Percentiles rank a stretch among this genome's conserved stretches.
Evolutionary conservation across 2,329 filamentous ascomycete species (phyloP).

Genomic region (Didymellaceae sp.): DNA sequence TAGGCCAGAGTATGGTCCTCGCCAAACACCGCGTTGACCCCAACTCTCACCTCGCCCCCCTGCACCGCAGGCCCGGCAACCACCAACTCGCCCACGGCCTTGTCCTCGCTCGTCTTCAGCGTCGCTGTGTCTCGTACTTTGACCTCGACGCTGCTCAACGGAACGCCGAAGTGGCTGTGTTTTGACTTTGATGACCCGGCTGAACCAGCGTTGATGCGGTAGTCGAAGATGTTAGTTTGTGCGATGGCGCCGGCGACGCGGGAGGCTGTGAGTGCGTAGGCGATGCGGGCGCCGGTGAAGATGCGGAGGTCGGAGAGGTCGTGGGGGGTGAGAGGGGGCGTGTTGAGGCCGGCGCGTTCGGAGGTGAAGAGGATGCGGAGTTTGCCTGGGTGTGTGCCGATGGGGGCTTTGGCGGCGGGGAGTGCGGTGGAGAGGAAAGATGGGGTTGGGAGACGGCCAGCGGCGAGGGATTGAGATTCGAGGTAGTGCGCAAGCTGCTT

Average conservation of each 20-base stretch:
- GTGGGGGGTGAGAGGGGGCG: constrained; percentile 69
- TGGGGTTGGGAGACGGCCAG: constrained; percentile 75
- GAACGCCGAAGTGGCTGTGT: constrained; percentile 78
- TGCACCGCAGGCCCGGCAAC: constrained; percentile 77
- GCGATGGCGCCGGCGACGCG: constrained; percentile 88
- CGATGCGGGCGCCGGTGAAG: constrained; percentile 77
- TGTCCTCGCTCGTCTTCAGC: constrained; percentile 68
- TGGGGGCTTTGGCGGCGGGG: constrained; percentile 62
- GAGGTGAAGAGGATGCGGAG: constrained; percentile 82
- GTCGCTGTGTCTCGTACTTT: constrained; percentile 69
- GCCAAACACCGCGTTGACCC: constrained; percentile 58
- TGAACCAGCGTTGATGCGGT: constrained; percentile 60
- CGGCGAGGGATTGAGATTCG: constrained; percentile 72
- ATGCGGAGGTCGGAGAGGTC: constrained; percentile 82
- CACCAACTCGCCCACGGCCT: constrained; percentile 63
- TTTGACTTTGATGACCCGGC: too few species aligned
- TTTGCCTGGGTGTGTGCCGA: constrained; percentile 71
- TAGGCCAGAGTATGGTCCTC: constrained; percentile 76
- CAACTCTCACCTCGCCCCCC: constrained; percentile 68
- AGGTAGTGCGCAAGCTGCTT: constrained; percentile 73
- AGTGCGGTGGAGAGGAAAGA: constrained; percentile 68
- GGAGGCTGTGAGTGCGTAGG: constrained; percentile 83
- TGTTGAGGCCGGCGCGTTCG: constrained; percentile 69
- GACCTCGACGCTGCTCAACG: constrained; percentile 80
- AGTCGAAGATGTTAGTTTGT: constrained; percentile 89